These are phyloP conservation scores for Cryptosporidium meleagridis DNA, from an alignment of 169 alveolate species.

Conservation along the genomic window DNA sequence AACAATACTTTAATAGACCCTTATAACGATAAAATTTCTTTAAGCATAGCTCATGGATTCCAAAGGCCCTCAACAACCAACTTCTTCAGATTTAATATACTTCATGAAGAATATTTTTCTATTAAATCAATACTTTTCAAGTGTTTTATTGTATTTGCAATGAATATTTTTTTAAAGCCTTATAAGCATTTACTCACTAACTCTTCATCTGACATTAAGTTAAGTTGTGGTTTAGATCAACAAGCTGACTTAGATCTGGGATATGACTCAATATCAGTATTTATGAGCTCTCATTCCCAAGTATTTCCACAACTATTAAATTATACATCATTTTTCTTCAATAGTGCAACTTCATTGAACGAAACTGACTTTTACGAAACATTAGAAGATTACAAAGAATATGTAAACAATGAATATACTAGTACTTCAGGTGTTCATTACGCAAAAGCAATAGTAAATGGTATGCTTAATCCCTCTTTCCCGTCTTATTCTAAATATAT, in stretches of 20 bases:
- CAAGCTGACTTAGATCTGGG: constrained; percentile 9
- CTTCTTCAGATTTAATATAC: constrained; percentile 16
- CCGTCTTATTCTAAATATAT: constrained; percentile 37
- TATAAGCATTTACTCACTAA: constrained; percentile 3
- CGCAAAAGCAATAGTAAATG: constrained; percentile 31
- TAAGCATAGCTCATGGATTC: constrained; percentile 6
- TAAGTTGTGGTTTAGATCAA: constrained; percentile 44
- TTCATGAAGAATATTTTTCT: constrained; percentile 21
- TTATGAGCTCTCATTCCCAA: constrained; percentile 27
- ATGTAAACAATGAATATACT: constrained; percentile 6
- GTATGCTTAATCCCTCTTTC: constrained; percentile 18
- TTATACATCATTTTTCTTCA: constrained; percentile 10
- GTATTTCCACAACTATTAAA: constrained; percentile 33
- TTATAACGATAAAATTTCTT: constrained; percentile 4
- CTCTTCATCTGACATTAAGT: constrained; percentile 4
- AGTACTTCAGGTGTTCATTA: constrained; percentile 18
- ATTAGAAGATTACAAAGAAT: not conserved
- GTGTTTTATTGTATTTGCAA: constrained; percentile 43
- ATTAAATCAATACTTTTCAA: constrained; percentile 45
- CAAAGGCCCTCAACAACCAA: constrained; percentile 28
- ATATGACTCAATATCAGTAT: constrained; percentile 23
- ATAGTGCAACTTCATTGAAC: constrained; percentile 37
- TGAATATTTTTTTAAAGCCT: constrained; percentile 23
- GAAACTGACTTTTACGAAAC: not conserved
- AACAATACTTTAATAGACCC: constrained; percentile 17